These are phyloP conservation scores for Mitragyna speciosa DNA, from an alignment of 257 asterid species.

Conservation along the genomic window DNA sequence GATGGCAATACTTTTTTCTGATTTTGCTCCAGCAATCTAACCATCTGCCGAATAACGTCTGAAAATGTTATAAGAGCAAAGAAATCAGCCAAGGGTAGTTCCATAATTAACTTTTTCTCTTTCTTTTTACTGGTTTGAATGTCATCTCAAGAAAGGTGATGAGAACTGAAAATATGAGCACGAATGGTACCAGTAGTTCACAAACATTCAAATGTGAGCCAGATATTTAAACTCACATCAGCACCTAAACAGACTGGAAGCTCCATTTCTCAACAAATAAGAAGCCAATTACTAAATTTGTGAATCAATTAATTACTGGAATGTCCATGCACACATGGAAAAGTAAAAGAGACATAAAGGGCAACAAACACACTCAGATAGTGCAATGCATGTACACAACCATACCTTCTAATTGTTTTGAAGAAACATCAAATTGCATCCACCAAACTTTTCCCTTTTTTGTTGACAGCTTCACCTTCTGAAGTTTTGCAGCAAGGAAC, in stretches of 20 bases:
- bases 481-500: conserved; percentile 55
- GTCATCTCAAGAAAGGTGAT: neutral
- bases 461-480: conserved; percentile 47
- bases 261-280: neutral
- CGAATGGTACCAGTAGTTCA: neutral
- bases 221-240: neutral
- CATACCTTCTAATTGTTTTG: conserved; percentile 52
- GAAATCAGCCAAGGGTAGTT: conserved; percentile 4
- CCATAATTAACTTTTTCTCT: neutral
- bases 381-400: neutral
- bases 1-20: conserved; percentile 31
- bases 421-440: conserved; percentile 68
- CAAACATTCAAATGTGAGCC: neutral
- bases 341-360: neutral
- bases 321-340: neutral
- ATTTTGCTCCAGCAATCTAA: conserved; percentile 35
- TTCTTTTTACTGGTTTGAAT: neutral
- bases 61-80: conserved; percentile 18
- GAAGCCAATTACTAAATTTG: neutral
- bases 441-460: conserved; percentile 53
- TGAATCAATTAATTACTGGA: neutral
- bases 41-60: conserved; percentile 55
- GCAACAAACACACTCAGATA: neutral
- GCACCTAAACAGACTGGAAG: neutral
- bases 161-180: neutral